Base-by-base conservation (phyloP, 208 protist species). In the Crithidia fasciculata region DNA sequence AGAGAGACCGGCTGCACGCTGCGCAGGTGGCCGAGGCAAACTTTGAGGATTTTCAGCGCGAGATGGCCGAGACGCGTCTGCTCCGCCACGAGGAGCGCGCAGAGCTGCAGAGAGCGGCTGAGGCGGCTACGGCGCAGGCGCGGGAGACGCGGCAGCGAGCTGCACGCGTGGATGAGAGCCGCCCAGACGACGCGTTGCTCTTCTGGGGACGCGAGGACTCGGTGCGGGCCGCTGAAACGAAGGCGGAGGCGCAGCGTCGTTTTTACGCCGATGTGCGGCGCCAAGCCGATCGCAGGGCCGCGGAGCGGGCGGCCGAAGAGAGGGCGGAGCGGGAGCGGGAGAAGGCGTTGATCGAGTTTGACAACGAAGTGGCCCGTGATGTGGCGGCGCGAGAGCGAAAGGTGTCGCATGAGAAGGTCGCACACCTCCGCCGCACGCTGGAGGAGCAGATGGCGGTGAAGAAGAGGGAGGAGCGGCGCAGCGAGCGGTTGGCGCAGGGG, bases 201-300 rank as follows among this genome's bases (percentile, higher is more conserved):
- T 79, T 79, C 37, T 79, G 74, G 74, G 45, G 28, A 28, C 49
- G 39, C 15, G 66, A 58, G 10, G 60, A 64, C 13, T 59, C 72
- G 3, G 8, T 16, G 37, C n/a, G 47, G 3, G 54, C 41, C 0
- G 72, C 65, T 18, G 60, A 74, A 15, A 47, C 10, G 0, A 79
- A 71, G 61, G 45, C 28, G 40, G 63, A 40, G 44, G 40, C 52
- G 50, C 40, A 39, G 13, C 65, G 67, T 6, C 50, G 61, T 40
- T 79, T 69, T 63, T 58, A 44, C 37, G 80, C 84, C 53, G 76
- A 76, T 56, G 56, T 86, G 16, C 74, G 65, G 15, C 66, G 72
- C 18, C 69, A 79, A 61, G 82, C 69, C 0, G 73, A 82, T 60
- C 61, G 80, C 59, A 80, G 70, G 55, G 71, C 65, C 28, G 64